These are phyloP conservation scores for Neckera pumila DNA, from an alignment of 225 moss, liverwort and hornwort species.

Conservation along the genomic window DNA sequence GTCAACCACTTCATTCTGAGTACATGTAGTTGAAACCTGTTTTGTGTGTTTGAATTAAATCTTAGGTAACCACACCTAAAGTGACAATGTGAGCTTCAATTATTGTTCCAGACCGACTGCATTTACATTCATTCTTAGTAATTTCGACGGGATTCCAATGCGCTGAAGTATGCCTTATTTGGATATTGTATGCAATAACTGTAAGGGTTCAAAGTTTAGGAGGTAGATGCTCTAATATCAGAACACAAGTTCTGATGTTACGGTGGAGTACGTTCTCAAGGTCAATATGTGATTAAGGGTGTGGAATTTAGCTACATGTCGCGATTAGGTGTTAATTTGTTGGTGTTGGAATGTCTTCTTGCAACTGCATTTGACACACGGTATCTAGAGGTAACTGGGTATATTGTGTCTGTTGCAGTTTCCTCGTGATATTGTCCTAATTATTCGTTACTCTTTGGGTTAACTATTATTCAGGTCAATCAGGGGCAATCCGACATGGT, in stretches of 20 bases:
- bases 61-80: not conserved
- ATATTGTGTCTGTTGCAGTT: not conserved
- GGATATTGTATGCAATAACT: not conserved
- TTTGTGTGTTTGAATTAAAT: not conserved
- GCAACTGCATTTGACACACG: not conserved
- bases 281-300: not conserved
- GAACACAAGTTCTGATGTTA: not conserved
- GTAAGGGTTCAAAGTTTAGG: not conserved
- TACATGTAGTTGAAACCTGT: not conserved
- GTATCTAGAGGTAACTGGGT: not conserved
- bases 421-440: not conserved
- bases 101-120: not conserved
- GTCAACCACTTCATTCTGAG: constrained; percentile 8
- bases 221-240: not conserved
- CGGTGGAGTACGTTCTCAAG: not conserved
- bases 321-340: not conserved
- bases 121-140: not conserved
- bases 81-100: not conserved
- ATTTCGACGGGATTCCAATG: not conserved
- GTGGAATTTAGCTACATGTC: not conserved
- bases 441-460: not conserved
- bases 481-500: constrained; percentile 88
- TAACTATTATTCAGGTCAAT: constrained; percentile 52
- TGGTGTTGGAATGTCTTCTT: not conserved
- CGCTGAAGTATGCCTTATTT: not conserved